A percentile compares a stretch with the other conserved stretches of the same genome.
These are phyloP conservation scores for Vigna hirtella DNA, from an alignment of 306 rosid genomes.

Conservation along the genomic window DNA sequence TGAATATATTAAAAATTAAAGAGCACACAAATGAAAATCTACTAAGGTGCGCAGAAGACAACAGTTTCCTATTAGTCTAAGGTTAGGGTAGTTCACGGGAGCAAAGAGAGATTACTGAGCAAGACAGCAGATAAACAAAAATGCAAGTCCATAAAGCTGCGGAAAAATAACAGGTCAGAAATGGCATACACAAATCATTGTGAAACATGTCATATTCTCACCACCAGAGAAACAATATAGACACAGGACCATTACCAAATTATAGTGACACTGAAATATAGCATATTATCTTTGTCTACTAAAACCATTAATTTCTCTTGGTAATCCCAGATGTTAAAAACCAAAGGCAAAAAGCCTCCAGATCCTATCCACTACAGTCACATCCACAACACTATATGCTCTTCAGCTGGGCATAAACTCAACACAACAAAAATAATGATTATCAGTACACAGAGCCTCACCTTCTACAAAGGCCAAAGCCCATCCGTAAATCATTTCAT, in stretches of 20 bases:
- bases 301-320: background rate
- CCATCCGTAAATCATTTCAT: conserved; percentile 21
- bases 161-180: background rate
- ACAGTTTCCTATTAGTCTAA: background rate
- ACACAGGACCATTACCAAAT: background rate
- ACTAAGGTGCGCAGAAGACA: background rate
- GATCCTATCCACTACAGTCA: conserved; percentile 14
- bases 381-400: background rate
- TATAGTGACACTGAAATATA: background rate
- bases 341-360: background rate
- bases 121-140: conserved; percentile 6
- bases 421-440: background rate
- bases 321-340: background rate
- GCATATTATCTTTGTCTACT: background rate
- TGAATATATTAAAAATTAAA: conserved; percentile 11
- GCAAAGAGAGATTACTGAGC: background rate
- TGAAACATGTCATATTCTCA: background rate
- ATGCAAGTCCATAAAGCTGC: conserved; percentile 19
- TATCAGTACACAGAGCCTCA: background rate
- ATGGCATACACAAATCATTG: background rate
- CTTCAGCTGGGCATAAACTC: background rate
- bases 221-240: conserved; percentile 1
- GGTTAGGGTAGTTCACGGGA: background rate
- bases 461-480: background rate
- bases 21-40: conserved; percentile 22